These are phyloP conservation scores for Xylaria arbuscula DNA, from an alignment of 2,329 filamentous ascomycete genomes.

Conservation along the genomic window DNA sequence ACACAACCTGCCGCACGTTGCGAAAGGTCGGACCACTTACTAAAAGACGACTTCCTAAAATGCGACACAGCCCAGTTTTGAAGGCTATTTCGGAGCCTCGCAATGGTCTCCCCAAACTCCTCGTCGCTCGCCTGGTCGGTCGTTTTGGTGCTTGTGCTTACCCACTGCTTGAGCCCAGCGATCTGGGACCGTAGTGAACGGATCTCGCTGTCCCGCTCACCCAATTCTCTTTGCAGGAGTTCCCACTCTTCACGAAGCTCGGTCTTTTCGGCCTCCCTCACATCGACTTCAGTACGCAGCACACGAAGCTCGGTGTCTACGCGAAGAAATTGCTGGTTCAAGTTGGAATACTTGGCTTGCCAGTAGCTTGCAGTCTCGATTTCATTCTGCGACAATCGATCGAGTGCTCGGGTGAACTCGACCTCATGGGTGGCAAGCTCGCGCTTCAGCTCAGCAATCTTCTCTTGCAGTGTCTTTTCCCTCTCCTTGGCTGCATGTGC, in stretches of 20 bases:
- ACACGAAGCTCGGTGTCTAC: conserved; percentile 65
- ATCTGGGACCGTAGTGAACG: conserved; percentile 68
- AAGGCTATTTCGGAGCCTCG: conserved; percentile 71
- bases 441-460: conserved; percentile 63
- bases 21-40: conserved; percentile 50
- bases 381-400: conserved; percentile 64
- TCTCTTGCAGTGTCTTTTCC: conserved; percentile 54
- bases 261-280: conserved; percentile 58
- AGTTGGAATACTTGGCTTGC: conserved; percentile 65
- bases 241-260: conserved; percentile 64
- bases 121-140: conserved; percentile 74
- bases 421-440: conserved; percentile 64
- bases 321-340: conserved; percentile 64
- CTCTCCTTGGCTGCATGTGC: conserved; percentile 43
- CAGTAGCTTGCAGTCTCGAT: conserved; percentile 67
- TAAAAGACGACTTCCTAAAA: conserved; percentile 71
- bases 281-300: conserved; percentile 61
- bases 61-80: conserved; percentile 81
- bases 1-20: neutral
- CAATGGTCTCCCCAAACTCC: conserved; percentile 71
- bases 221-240: conserved; percentile 58
- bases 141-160: conserved; percentile 72
- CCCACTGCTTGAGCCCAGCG: conserved; percentile 75
- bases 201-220: conserved; percentile 67
- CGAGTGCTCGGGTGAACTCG: conserved; percentile 65